phyloP scores from a whole-genome alignment of 805 yeast genomes.

The Debaryomyces castellii region DNA sequence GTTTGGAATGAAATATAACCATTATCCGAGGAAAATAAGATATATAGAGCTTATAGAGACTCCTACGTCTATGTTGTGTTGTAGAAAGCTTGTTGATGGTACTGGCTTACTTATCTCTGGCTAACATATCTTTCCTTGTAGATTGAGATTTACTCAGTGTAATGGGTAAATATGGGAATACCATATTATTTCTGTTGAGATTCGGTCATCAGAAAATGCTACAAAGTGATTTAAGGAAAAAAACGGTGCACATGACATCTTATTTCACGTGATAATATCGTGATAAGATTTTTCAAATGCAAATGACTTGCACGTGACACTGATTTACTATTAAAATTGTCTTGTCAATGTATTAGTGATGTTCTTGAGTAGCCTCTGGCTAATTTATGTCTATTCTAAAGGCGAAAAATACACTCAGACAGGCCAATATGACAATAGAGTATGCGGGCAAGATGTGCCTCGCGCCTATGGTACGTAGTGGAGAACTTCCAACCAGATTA shows the following conservation, averaged over 20 bases:
- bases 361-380: not conserved
- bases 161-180: slow-evolving; percentile 3
- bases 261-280: no score
- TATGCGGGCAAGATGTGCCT: slow-evolving; percentile 78
- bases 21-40: not conserved
- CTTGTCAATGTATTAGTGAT: not conserved
- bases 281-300: not conserved
- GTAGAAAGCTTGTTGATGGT: not conserved
- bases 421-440: slow-evolving; percentile 27
- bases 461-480: slow-evolving; percentile 97
- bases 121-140: not conserved
- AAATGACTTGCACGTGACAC: not conserved
- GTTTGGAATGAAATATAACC: no score
- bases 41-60: not conserved
- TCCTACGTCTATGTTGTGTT: not conserved
- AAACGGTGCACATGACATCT: not conserved
- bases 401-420: not conserved
- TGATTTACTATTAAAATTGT: no score
- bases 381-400: not conserved
- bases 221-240: not conserved
- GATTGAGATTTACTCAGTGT: slow-evolving; percentile 1
- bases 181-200: not conserved
- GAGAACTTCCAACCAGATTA: slow-evolving; percentile 88
- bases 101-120: not conserved
- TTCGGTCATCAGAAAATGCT: not conserved